Conservation (phyloP, 2,329 filamentous ascomycete species). For the Zymoseptoria crescenta region DNA sequence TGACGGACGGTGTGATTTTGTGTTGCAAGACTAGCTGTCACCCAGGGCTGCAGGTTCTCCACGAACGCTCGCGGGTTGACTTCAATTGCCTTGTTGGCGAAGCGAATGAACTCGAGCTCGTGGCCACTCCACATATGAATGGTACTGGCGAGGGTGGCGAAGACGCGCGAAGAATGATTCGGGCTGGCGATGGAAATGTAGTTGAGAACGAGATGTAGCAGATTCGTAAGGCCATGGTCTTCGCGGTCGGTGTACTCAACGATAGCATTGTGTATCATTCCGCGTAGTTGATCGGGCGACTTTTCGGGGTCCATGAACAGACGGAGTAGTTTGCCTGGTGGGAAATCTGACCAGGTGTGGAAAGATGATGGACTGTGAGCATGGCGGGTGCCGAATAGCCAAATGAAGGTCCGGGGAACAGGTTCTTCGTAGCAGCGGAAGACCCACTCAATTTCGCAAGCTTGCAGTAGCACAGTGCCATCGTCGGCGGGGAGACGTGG, state of each 20-base stretch:
- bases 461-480: background rate
- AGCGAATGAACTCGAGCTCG: constrained; percentile 12
- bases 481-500: background rate
- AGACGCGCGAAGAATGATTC: background rate
- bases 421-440: background rate
- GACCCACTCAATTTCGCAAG: background rate
- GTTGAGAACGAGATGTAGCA: background rate
- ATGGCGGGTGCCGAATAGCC: background rate
- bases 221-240: background rate
- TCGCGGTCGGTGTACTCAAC: constrained; percentile 4
- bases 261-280: constrained; percentile 1
- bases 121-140: constrained; percentile 11
- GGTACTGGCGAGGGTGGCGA: background rate
- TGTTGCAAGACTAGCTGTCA: constrained; percentile 1
- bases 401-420: background rate
- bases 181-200: background rate
- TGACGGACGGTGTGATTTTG: constrained; percentile 5
- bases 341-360: background rate
- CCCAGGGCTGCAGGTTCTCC: constrained; percentile 8
- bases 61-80: constrained; percentile 7
- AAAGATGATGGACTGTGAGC: background rate
- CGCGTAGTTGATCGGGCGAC: background rate
- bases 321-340: constrained; percentile 6
- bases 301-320: constrained; percentile 1
- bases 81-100: constrained; percentile 7